A percentile compares a stretch with the other conserved stretches of the same genome.
Evolutionary conservation across 1,284 basidiomycete species (phyloP).

Genomic region (Malassezia sympodialis): DNA sequence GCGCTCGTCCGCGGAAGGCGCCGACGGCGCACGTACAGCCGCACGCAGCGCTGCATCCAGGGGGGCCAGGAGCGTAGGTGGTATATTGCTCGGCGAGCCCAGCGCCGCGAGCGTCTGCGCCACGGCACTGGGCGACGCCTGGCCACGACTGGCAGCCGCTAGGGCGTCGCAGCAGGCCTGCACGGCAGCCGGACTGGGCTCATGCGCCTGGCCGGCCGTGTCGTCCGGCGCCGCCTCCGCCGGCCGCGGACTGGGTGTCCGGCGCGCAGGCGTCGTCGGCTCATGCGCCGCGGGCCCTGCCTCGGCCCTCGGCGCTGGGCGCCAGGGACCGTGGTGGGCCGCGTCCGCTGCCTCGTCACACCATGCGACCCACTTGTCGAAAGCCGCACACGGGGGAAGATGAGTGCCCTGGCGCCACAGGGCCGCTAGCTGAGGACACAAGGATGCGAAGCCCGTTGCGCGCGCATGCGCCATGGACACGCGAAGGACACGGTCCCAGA

Average conservation of each 20-base stretch:
- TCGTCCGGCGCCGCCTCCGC: no score
- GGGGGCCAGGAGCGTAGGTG: background rate
- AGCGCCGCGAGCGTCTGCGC: background rate
- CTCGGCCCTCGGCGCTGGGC: background rate
- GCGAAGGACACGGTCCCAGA: conserved; percentile 23
- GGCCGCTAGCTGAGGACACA: background rate
- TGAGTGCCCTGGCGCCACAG: background rate
- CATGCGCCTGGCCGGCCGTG: background rate
- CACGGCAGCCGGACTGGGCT: background rate
- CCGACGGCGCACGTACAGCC: background rate
- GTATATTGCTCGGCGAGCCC: background rate
- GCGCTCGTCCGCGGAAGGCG: background rate
- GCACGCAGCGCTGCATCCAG: background rate
- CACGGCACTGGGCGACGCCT: background rate
- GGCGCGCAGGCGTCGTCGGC: no score
- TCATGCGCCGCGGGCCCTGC: no score
- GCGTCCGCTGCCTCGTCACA: background rate
- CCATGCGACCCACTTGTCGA: background rate
- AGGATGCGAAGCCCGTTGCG: background rate
- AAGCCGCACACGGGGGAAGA: background rate
- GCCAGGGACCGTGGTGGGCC: background rate
- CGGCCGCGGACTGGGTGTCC: no score
- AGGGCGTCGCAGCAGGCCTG: background rate
- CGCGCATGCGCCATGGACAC: background rate
- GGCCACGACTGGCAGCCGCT: background rate